These are phyloP conservation scores for Penicilliopsis zonata DNA, from an alignment of 495 filamentous ascomycete species.

Conservation along the genomic window DNA sequence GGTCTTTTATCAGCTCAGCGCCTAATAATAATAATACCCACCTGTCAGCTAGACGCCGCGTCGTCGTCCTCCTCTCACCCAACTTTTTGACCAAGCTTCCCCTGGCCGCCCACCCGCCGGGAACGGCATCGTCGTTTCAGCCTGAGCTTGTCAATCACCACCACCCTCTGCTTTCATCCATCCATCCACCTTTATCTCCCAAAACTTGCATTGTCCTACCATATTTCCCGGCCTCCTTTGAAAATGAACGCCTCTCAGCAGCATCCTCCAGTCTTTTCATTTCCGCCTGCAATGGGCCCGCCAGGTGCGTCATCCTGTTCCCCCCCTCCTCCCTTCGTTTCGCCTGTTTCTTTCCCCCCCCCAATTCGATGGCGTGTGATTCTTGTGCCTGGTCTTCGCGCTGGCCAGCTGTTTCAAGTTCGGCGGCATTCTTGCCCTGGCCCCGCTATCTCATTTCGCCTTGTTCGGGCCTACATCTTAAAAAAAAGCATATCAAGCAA, in stretches of 20 bases:
- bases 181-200: slow-evolving; percentile 6
- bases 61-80: too few species aligned
- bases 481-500: background rate
- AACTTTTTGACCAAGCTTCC: too few species aligned
- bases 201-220: slow-evolving; percentile 8
- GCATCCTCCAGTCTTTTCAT: slow-evolving; percentile 16
- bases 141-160: too few species aligned
- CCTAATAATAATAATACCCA: too few species aligned
- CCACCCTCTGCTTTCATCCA: slow-evolving; percentile 1
- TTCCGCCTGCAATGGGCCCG: slow-evolving; percentile 25
- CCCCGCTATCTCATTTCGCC: background rate
- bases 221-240: slow-evolving; percentile 2
- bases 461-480: background rate
- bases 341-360: background rate
- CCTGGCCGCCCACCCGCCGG: too few species aligned
- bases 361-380: background rate
- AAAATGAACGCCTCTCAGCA: slow-evolving; percentile 28
- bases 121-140: too few species aligned
- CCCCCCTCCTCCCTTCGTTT: background rate
- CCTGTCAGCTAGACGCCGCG: too few species aligned
- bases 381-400: background rate
- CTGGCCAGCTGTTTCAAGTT: slow-evolving; percentile 1
- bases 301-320: slow-evolving; percentile 26
- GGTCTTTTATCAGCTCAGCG: too few species aligned
- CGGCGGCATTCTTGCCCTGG: background rate